Evolutionary conservation across 441 rosid species (phyloP), one percentile per base, ranked within the genome.

Genomic region (Dalechampia spathulata): DNA sequence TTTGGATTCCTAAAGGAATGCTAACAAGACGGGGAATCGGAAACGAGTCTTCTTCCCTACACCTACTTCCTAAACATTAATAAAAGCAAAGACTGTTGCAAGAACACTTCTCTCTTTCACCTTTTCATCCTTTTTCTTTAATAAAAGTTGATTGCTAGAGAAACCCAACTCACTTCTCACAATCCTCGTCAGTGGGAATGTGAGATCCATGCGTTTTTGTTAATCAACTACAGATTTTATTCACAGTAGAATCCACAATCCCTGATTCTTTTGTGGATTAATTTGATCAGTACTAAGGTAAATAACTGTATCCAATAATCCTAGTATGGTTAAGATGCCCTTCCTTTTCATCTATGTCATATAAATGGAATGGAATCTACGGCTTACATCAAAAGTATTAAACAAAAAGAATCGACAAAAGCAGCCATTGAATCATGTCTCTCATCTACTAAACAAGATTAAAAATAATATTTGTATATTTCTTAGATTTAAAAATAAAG

Each of bases 351-450:
- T 27, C 60, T 16, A 49, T 15, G 53, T 34, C 34, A 51, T 47
- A 53, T 39, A 37, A 38, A 20, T 52, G 73, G 70, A 72, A 61
- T 44, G 67, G 57, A n/a, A n/a, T n/a, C n/a, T n/a, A n/a, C n/a
- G n/a, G n/a, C n/a, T n/a, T 48, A 19, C 17, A 20, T 30, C 40
- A 37, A 32, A 10, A 47, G 16, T 15, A 40, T 27, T 45, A 44
- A 44, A 55, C 47, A 30, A 39, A 10, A 51, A 13, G 13, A 16
- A 28, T 10, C 3, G 13, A 3, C 43, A 26, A 32, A 52, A 49
- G 37, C 26, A 42, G 3, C 9, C 59, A 20, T 28, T 28, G 21
- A 23, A 55, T 46, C 21, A 58, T 25, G 28, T 16, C 21, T 14
- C n/a, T 34, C 11, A 16, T 23, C 39, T 38, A 9, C 19, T 57